These are phyloP conservation scores for Mycena chlorophos DNA, from an alignment of 768 basidiomycete genomes.

Conservation along the genomic window DNA sequence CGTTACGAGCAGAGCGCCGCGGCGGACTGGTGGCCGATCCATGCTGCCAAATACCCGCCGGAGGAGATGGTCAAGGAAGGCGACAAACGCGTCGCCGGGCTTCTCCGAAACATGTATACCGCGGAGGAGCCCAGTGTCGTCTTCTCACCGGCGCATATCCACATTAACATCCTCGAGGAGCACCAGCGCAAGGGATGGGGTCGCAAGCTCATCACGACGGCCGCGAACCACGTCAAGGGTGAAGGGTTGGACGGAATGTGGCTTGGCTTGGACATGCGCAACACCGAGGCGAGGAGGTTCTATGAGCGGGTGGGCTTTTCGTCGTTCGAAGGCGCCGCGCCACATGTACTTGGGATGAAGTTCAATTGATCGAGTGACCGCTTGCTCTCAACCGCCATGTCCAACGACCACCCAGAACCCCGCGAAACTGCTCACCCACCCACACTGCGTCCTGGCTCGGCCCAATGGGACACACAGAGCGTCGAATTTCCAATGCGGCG, in stretches of 20 bases:
- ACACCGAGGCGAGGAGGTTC: slow-evolving; percentile 58
- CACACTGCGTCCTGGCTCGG: slow-evolving; percentile 17
- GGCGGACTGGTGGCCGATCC: slow-evolving; percentile 65
- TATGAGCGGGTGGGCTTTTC: slow-evolving; percentile 65
- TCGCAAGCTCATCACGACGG: slow-evolving; percentile 56
- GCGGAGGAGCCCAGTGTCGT: slow-evolving; percentile 55
- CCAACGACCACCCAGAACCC: slow-evolving; percentile 8
- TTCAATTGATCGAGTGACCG: slow-evolving; percentile 37
- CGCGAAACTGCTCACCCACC: slow-evolving; percentile 18
- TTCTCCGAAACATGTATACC: slow-evolving; percentile 42
- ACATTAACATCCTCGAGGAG: slow-evolving; percentile 68
- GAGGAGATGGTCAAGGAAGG: slow-evolving; percentile 34
- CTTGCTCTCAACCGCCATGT: background rate
- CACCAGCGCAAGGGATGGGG: slow-evolving; percentile 75
- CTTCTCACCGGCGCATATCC: slow-evolving; percentile 74
- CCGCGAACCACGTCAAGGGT: slow-evolving; percentile 53
- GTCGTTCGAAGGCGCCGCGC: slow-evolving; percentile 51
- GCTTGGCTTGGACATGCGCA: slow-evolving; percentile 68
- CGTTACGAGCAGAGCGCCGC: slow-evolving; percentile 57
- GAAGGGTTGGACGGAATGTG: slow-evolving; percentile 56
- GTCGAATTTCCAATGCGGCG: slow-evolving; percentile 32
- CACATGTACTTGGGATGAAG: slow-evolving; percentile 54
- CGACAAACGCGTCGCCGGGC: slow-evolving; percentile 47
- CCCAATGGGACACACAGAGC: slow-evolving; percentile 30
- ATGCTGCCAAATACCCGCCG: slow-evolving; percentile 55